Evolutionary conservation across 2,329 filamentous ascomycete species (phyloP).

Genomic region (Xenosphaeropsis pyriputrescens): DNA sequence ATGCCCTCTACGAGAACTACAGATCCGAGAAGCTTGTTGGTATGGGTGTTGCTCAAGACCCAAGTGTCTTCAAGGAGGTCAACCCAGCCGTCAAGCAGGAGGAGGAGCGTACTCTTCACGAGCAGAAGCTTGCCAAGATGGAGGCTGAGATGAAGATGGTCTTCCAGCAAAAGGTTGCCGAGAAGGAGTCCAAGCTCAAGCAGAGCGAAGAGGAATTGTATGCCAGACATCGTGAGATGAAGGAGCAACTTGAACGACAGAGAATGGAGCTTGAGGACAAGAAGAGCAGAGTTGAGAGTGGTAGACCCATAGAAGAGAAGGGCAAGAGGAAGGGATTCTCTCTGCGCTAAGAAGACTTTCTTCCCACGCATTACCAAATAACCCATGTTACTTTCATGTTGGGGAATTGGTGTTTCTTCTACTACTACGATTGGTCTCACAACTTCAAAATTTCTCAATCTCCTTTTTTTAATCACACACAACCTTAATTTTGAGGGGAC

Average conservation of each 20-base stretch:
- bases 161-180: constrained; percentile 98
- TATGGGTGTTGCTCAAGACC: constrained; percentile 98
- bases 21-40: constrained; percentile 96
- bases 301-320: constrained; percentile 92
- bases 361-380: too few species aligned
- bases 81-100: constrained; percentile 99
- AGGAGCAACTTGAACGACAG: constrained; percentile 95
- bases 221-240: constrained; percentile 97
- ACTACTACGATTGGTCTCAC: too few species aligned
- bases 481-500: too few species aligned
- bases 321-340: constrained; percentile 99
- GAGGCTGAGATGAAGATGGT: constrained; percentile 99
- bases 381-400: too few species aligned
- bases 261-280: constrained; percentile 94
- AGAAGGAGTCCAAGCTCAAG: constrained; percentile 99
- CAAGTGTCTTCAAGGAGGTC: constrained; percentile 99
- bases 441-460: too few species aligned
- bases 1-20: constrained; percentile 98
- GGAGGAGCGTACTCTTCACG: constrained; percentile 93
- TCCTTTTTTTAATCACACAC: too few species aligned
- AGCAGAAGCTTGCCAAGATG: constrained; percentile 99
- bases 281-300: constrained; percentile 90
- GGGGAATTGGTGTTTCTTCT: too few species aligned
- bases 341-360: constrained; percentile 53
- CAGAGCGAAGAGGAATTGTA: constrained; percentile 99